These are phyloP conservation scores for Colletotrichum tamarilloi DNA, from an alignment of 2,329 filamentous ascomycete genomes.

Conservation along the genomic window DNA sequence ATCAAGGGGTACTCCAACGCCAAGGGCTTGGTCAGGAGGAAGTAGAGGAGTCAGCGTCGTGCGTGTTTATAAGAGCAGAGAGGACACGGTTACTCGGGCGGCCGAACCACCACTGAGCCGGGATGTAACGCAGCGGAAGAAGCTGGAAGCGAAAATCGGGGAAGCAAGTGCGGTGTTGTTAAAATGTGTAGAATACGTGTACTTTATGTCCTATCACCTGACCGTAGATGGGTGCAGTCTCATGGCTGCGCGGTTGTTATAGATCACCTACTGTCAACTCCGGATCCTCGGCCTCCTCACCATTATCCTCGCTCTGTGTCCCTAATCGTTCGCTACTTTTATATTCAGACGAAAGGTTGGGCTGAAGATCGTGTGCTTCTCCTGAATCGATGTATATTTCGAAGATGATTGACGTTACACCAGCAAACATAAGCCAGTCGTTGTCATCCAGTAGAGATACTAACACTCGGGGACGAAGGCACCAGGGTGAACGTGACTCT, in stretches of 20 bases:
- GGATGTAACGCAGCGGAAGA: slow-evolving; percentile 10
- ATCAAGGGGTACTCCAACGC: slow-evolving; percentile 60
- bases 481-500: too few relatives aligned
- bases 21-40: slow-evolving; percentile 53
- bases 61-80: neutral
- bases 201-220: slow-evolving; percentile 37
- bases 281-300: neutral
- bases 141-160: neutral
- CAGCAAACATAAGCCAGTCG: too few relatives aligned
- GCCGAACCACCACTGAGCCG: neutral
- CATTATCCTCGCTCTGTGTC: neutral
- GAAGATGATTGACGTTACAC: neutral
- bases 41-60: neutral
- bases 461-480: too few relatives aligned
- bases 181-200: slow-evolving; percentile 37
- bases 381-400: neutral
- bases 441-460: too few relatives aligned
- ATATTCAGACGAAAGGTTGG: neutral
- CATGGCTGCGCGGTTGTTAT: slow-evolving; percentile 24
- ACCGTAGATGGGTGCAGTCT: slow-evolving; percentile 35
- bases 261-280: slow-evolving; percentile 33
- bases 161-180: slow-evolving; percentile 18
- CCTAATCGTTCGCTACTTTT: neutral
- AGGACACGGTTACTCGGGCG: neutral
- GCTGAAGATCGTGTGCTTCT: neutral